Base-by-base conservation (phyloP, 768 basidiomycete genomes). In the Hysterangium stoloniferum region DNA sequence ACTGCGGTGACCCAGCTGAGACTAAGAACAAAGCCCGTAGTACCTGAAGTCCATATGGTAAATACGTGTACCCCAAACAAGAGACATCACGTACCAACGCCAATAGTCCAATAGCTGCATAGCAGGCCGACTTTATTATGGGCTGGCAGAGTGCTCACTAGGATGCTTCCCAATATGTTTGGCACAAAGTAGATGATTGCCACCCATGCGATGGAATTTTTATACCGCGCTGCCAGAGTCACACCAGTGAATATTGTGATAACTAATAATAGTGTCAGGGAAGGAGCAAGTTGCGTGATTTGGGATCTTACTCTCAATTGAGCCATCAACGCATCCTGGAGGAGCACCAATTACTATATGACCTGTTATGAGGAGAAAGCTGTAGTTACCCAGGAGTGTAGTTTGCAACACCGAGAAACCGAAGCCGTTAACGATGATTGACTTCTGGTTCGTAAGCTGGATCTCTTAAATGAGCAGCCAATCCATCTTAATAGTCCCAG, bases 61-160 rank as follows among this genome's bases (percentile, higher is more conserved):
- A n/a, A n/a, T n/a, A n/a, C n/a, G n/a, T n/a, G n/a, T n/a, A n/a
- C n/a, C n/a, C n/a, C n/a, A n/a, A n/a, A n/a, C n/a, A n/a, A n/a
- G n/a, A n/a, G n/a, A n/a, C n/a, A n/a, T n/a, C n/a, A n/a, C 4
- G 72, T 73, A 24, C 29, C 8, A 45, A 32, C 56, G 75, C 82
- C 77, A 17, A 78, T 76, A 31, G 84, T 67, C 82, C 85, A 88
- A 58, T 87, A 84, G 9, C 69, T 68, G 55, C 80, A 79, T 3
- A 87, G 65, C 12, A 87, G 65, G 1, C 84, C 87, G 7, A 84
- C 66, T 58, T 79, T 78, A 61, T 86, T 68, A 8, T 62, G 65
- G 78, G 79, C 84, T 0, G 84, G 83, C n/a, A 88, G 59, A 27
- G 78, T 61, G 60, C 80, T 79, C 58, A 86, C 64, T 50, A 87